Conservation (phyloP, 2,329 filamentous ascomycete genomes). For the Botrytis elliptica region DNA sequence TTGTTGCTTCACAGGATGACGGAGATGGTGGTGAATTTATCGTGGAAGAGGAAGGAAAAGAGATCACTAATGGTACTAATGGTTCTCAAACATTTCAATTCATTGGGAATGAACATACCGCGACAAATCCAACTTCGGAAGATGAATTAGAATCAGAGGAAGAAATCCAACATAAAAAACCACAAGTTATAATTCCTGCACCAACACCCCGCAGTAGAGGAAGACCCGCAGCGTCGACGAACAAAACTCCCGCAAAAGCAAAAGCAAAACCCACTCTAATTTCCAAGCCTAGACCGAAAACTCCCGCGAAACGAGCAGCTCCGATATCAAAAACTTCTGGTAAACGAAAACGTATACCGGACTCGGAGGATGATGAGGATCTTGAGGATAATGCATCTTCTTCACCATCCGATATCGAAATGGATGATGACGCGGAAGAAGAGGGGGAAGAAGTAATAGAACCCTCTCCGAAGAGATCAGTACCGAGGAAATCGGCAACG, state of each 20-base stretch:
- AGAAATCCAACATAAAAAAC: constrained; percentile 25
- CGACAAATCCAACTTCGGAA: background rate
- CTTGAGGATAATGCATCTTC: background rate
- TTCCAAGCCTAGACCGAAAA: background rate
- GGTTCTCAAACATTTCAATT: constrained; percentile 27
- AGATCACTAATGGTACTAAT: constrained; percentile 30
- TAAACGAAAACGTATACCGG: constrained; percentile 26
- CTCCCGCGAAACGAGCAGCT: constrained; percentile 14
- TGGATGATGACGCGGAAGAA: background rate
- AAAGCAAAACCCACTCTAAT: constrained; percentile 16
- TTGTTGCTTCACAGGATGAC: constrained; percentile 32
- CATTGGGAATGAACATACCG: constrained; percentile 27
- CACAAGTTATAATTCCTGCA: constrained; percentile 2
- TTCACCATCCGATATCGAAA: constrained; percentile 9
- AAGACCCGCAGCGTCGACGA: constrained; percentile 26
- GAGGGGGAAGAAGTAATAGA: background rate
- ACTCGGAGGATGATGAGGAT: constrained; percentile 24
- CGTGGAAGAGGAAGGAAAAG: constrained; percentile 32
- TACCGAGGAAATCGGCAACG: constrained; percentile 16
- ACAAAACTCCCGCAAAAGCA: constrained; percentile 14
- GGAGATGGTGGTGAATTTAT: constrained; percentile 36
- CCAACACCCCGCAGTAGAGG: constrained; percentile 27
- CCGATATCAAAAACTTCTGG: background rate
- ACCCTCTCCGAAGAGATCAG: background rate
- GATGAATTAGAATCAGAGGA: constrained; percentile 18